Percentiles rank a stretch among this genome's conserved stretches.
Evolutionary conservation across 805 yeast genomes (phyloP).

Genomic region (Teunomyces atbi): DNA sequence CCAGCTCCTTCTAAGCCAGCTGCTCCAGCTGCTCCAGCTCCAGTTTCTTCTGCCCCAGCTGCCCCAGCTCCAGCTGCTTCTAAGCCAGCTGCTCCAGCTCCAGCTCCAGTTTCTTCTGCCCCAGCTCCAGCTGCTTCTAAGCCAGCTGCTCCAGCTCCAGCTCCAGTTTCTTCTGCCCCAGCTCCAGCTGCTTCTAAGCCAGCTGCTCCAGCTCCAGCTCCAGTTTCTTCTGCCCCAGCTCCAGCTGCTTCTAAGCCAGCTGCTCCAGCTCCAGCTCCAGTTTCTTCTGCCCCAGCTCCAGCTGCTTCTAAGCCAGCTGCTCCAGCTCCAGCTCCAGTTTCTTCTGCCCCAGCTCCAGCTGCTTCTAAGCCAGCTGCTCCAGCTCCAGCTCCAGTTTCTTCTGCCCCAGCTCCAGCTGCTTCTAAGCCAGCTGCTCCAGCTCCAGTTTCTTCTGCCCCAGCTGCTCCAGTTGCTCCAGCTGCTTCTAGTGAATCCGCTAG

Average conservation of each 20-base stretch:
- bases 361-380: constrained; percentile 1
- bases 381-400: neutral
- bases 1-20: constrained; percentile 13
- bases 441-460: neutral
- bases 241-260: neutral
- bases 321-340: too few relatives aligned
- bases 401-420: neutral
- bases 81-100: neutral
- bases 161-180: constrained; percentile 6
- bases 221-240: neutral
- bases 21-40: neutral
- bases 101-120: too few relatives aligned
- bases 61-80: too few relatives aligned
- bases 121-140: constrained; percentile 3
- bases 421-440: neutral
- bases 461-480: constrained; percentile 1
- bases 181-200: neutral
- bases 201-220: neutral
- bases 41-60: too few relatives aligned
- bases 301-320: constrained; percentile 2
- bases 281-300: neutral
- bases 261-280: too few relatives aligned
- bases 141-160: neutral
- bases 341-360: neutral
- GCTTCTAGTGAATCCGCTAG: neutral